These are phyloP conservation scores for Orbilia javanica DNA, from an alignment of 2,329 filamentous ascomycete species.

Conservation along the genomic window DNA sequence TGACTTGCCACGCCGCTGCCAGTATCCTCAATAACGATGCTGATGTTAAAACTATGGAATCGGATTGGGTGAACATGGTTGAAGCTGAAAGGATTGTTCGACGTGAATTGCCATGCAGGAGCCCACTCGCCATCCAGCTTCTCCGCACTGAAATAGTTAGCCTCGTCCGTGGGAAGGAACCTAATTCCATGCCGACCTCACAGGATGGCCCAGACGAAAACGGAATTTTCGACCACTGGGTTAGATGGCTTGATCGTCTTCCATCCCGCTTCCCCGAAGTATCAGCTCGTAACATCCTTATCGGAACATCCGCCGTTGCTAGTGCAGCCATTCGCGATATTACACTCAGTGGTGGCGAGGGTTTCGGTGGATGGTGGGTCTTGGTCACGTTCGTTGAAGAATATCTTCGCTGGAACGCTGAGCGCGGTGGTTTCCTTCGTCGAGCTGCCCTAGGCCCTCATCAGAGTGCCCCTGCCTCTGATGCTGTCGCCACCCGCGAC, in stretches of 20 bases:
- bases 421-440: conserved; percentile 87
- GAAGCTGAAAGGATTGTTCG: conserved; percentile 72
- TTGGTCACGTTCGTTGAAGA: conserved; percentile 96
- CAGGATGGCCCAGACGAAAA: conserved; percentile 65
- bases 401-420: conserved; percentile 89
- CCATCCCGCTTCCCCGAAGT: conserved; percentile 80
- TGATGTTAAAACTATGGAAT: conserved; percentile 94
- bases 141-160: conserved; percentile 73
- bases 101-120: conserved; percentile 71
- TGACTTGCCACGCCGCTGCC: conserved; percentile 91
- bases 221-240: conserved; percentile 83
- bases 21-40: conserved; percentile 90
- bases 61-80: conserved; percentile 81
- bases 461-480: not conserved
- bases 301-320: conserved; percentile 80
- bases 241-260: conserved; percentile 77
- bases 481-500: conserved; percentile 7
- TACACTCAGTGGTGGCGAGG: conserved; percentile 80
- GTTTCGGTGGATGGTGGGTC: conserved; percentile 93
- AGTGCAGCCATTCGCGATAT: conserved; percentile 84
- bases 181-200: conserved; percentile 56
- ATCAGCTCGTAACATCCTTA: conserved; percentile 78
- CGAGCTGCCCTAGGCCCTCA: conserved; percentile 59
- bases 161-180: conserved; percentile 68
- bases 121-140: conserved; percentile 66